These are phyloP conservation scores for Chaetomiaceae sp. DNA, from an alignment of 2,329 filamentous ascomycete species.

Conservation along the genomic window DNA sequence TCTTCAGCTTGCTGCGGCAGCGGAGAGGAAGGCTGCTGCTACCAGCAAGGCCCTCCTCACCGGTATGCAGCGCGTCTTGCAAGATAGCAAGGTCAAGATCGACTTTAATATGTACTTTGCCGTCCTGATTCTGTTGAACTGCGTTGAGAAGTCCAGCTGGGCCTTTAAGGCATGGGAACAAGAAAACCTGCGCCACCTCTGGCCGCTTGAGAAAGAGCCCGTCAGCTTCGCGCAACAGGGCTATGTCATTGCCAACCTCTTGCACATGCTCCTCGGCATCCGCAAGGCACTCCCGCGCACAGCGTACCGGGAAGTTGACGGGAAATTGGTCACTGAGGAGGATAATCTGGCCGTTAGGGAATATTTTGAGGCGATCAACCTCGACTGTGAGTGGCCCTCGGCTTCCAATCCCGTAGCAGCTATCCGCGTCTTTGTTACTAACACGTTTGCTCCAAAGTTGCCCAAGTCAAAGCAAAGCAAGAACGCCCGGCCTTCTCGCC, in stretches of 20 bases:
- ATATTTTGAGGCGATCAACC: slow-evolving; percentile 53
- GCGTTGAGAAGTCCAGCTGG: slow-evolving; percentile 65
- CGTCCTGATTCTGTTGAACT: slow-evolving; percentile 59
- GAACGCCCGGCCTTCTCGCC: slow-evolving; percentile 50
- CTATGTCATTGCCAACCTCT: slow-evolving; percentile 52
- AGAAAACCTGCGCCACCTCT: slow-evolving; percentile 53
- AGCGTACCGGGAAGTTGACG: slow-evolving; percentile 40
- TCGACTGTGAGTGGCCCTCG: slow-evolving; percentile 52
- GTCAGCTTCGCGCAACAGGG: slow-evolving; percentile 56
- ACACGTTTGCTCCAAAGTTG: too few relatives aligned
- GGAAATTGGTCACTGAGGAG: slow-evolving; percentile 46
- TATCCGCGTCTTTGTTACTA: not conserved
- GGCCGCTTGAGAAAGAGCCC: slow-evolving; percentile 58
- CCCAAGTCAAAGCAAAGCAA: slow-evolving; percentile 43
- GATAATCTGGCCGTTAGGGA: slow-evolving; percentile 42
- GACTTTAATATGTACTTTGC: slow-evolving; percentile 60
- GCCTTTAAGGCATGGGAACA: slow-evolving; percentile 66
- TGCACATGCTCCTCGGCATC: slow-evolving; percentile 60
- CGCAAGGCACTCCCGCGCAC: slow-evolving; percentile 56
- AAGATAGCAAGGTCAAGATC: slow-evolving; percentile 57
- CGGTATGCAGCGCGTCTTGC: slow-evolving; percentile 57
- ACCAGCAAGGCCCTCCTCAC: slow-evolving; percentile 56
- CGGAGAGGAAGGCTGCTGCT: slow-evolving; percentile 58
- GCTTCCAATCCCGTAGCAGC: too few relatives aligned
- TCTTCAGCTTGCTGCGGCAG: slow-evolving; percentile 60